Base-by-base conservation (phyloP, 179 eudicot species). In the Spinacia oleracea region DNA sequence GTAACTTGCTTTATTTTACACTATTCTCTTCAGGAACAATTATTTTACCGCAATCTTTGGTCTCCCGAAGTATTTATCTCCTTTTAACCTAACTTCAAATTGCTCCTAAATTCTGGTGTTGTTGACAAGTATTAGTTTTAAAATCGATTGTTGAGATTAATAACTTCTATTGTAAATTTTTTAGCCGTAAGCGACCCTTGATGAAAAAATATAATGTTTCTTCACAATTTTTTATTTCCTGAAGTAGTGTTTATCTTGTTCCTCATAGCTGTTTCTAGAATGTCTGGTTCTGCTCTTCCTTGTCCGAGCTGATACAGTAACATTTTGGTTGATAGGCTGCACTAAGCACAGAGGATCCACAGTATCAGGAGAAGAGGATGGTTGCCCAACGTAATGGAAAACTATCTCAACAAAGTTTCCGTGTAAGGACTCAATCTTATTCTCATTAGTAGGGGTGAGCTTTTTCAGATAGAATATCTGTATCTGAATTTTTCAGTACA, bases 351-450 rank as follows among this genome's bases (percentile, higher is more conserved):
- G 98, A 96, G 80, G 99, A 96, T 89, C 99, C 99, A 53, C 98
- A 88, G 81, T 96, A 96, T 87, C 99, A 96, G 86, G 99, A 93
- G 64, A 96, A 96, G 87, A 88, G 99, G 84, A 83, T 96, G 96
- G 99, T 90, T 86, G 99, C 97, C 79, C 99, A 96, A 80, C 87
- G 93, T 76, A 90, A 96, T 81, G 97, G 98, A 77, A 96, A 92
- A 84, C 76, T 92, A 63, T 89, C 99, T 60, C 80, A 89, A 59
- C 98, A 96, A 86, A 59, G 74, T 69, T 96, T 96, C 83, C 87
- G 89, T 42, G 99, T 93, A 89, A 73, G 84, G 77, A 48, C 64
- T 77, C 32, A 23, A 38, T 50, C 16, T 73, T n/a, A 23, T 48
- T 58, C 45, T 46, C 46, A 21, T 5, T 18, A 3, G 38, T 35